These are phyloP conservation scores for Earliella scabrosa DNA, from an alignment of 1,284 basidiomycete genomes.

Conservation along the genomic window DNA sequence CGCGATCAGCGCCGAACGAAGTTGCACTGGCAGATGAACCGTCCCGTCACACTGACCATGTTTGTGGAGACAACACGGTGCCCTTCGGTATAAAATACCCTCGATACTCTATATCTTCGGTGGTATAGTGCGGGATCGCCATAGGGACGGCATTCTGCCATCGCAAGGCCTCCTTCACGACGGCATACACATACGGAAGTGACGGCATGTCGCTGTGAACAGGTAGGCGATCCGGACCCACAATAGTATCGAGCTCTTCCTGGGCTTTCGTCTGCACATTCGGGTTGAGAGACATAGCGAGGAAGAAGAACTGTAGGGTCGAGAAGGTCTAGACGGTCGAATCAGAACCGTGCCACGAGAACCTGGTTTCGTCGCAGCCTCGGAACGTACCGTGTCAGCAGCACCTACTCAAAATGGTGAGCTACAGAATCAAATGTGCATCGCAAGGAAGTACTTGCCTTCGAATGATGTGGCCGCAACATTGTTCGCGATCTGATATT, in stretches of 20 bases:
- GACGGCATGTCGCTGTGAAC: conserved; percentile 30
- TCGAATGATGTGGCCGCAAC: conserved; percentile 5
- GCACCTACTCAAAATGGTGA: background rate
- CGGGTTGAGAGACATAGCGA: conserved; percentile 36
- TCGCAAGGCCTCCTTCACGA: conserved; percentile 36
- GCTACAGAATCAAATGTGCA: background rate
- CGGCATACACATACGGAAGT: conserved; percentile 37
- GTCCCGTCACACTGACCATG: conserved; percentile 13
- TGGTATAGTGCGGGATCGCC: conserved; percentile 17
- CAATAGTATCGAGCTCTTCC: conserved; percentile 36
- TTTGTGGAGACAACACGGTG: conserved; percentile 20
- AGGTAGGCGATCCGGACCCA: conserved; percentile 35
- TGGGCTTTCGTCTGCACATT: conserved; percentile 37
- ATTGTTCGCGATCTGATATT: conserved; percentile 6
- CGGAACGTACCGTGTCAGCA: conserved; percentile 16
- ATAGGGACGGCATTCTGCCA: conserved; percentile 25
- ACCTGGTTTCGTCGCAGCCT: background rate
- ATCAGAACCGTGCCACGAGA: background rate
- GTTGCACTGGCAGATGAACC: conserved; percentile 12
- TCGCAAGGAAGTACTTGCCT: background rate
- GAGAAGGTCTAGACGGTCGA: conserved; percentile 5
- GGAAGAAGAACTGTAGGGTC: conserved; percentile 27
- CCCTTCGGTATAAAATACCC: conserved; percentile 31
- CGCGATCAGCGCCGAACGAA: background rate
- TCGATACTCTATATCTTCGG: conserved; percentile 21